These are phyloP conservation scores for Ganoderma multipileum DNA, from an alignment of 1,284 basidiomycete species.

Conservation along the genomic window DNA sequence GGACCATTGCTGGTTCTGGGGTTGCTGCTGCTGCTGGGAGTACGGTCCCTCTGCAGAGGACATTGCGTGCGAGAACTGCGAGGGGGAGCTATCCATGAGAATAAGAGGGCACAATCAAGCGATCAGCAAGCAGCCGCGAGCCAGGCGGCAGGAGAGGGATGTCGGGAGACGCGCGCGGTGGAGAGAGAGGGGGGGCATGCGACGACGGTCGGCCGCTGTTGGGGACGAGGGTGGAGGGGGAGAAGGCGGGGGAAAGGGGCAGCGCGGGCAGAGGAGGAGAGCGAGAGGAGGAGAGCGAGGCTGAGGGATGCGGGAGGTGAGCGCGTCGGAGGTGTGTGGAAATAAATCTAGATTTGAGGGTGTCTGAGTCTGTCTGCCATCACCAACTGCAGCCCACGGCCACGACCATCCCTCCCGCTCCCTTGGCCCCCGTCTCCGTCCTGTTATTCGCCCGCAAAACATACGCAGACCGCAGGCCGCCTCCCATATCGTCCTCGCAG, in stretches of 20 bases:
- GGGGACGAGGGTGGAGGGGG: slow-evolving; percentile 9
- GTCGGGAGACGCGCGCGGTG: slow-evolving; percentile 1
- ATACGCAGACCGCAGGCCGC: slow-evolving; percentile 6
- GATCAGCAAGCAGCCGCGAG: slow-evolving; percentile 33
- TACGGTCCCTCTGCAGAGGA: slow-evolving; percentile 42
- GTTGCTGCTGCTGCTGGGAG: slow-evolving; percentile 38
- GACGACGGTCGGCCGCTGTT: slow-evolving; percentile 1
- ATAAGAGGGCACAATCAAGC: slow-evolving; percentile 25
- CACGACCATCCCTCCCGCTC: slow-evolving; percentile 4
- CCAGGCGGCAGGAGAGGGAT: slow-evolving; percentile 18
- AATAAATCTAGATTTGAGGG: slow-evolving; percentile 35
- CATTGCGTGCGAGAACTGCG: slow-evolving; percentile 41
- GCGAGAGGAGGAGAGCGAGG: slow-evolving; percentile 14
- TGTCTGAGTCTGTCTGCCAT: slow-evolving; percentile 16
- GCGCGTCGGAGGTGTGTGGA: slow-evolving; percentile 27
- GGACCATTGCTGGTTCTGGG: slow-evolving; percentile 38
- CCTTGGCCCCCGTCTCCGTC: not conserved
- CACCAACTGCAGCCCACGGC: slow-evolving; percentile 11
- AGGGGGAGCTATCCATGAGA: slow-evolving; percentile 32
- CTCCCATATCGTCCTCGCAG: slow-evolving; percentile 1
- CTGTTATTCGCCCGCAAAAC: slow-evolving; percentile 11
- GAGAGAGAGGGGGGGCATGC: slow-evolving; percentile 10
- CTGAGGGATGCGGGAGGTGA: slow-evolving; percentile 17
- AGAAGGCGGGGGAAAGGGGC: slow-evolving; percentile 11
- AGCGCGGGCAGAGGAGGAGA: slow-evolving; percentile 15